Percentiles rank a stretch among this genome's conserved stretches.
These are phyloP conservation scores for Discostella stelligera DNA, from an alignment of 352 stramenopile species.

Conservation along the genomic window DNA sequence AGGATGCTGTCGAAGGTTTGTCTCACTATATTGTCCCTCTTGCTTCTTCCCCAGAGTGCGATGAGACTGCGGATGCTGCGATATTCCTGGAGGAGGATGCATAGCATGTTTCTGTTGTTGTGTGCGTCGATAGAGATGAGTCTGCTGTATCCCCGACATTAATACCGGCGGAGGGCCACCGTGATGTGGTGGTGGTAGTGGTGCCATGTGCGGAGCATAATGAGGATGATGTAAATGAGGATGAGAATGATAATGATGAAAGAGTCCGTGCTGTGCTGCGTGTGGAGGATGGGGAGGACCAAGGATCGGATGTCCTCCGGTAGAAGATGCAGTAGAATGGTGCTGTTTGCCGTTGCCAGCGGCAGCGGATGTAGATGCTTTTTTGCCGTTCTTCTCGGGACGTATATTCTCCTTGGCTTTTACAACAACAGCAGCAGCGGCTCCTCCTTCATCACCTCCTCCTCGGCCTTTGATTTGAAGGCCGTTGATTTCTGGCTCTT, in stretches of 20 bases:
- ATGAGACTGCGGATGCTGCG: background rate
- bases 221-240: constrained; percentile 5
- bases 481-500: background rate
- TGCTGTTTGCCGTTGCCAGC: background rate
- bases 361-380: background rate
- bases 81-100: constrained; percentile 4
- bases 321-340: background rate
- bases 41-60: background rate
- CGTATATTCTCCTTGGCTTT: constrained; percentile 19
- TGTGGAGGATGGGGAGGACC: background rate
- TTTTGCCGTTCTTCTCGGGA: constrained; percentile 12
- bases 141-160: background rate
- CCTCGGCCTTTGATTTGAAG: background rate
- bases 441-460: background rate
- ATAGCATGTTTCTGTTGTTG: background rate
- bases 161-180: background rate
- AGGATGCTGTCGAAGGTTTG: background rate
- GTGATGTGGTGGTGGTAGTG: constrained; percentile 21
- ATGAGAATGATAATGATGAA: constrained; percentile 13
- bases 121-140: constrained; percentile 12
- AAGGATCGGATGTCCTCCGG: constrained; percentile 4
- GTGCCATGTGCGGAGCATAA: constrained; percentile 9
- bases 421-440: background rate
- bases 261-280: background rate
- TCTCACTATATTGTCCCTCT: background rate